Percentiles rank a stretch among this genome's conserved stretches.
Conservation (phyloP, 2,329 filamentous ascomycete species). For the Blastomyces emzantsi region DNA sequence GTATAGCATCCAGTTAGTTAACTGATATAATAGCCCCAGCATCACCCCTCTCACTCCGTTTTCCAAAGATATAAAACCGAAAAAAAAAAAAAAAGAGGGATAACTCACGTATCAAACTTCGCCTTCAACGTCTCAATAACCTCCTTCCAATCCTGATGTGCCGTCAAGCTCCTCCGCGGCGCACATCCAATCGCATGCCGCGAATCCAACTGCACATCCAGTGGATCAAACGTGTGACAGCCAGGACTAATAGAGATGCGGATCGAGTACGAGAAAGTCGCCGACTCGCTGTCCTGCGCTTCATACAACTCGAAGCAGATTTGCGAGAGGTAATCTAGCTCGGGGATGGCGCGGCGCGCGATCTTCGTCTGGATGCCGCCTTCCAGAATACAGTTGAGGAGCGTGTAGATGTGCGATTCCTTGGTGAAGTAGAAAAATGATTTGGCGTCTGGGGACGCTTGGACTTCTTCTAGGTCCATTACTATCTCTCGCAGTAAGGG, state of each 20-base stretch:
- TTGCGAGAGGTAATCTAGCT: slow-evolving; percentile 93
- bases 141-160: slow-evolving; percentile 90
- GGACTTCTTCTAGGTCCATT: slow-evolving; percentile 91
- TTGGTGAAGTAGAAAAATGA: slow-evolving; percentile 99
- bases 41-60: background rate
- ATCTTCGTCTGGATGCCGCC: slow-evolving; percentile 97
- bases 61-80: background rate
- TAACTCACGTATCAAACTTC: slow-evolving; percentile 82
- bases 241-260: slow-evolving; percentile 92
- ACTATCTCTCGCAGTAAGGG: slow-evolving; percentile 95
- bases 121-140: slow-evolving; percentile 92
- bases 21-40: background rate
- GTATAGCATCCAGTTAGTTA: slow-evolving; percentile 10
- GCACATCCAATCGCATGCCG: slow-evolving; percentile 94
- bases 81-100: slow-evolving; percentile 11
- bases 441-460: slow-evolving; percentile 87
- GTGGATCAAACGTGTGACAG: slow-evolving; percentile 90
- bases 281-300: slow-evolving; percentile 69
- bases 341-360: slow-evolving; percentile 85
- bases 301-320: slow-evolving; percentile 99
- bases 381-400: slow-evolving; percentile 95
- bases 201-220: slow-evolving; percentile 93
- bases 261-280: slow-evolving; percentile 87
- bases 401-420: slow-evolving; percentile 96
- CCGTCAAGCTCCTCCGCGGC: slow-evolving; percentile 77